Percentiles rank a stretch among this genome's conserved stretches.
These are phyloP conservation scores for Phialocephala subalpina DNA, from an alignment of 2,329 filamentous ascomycete species.

Conservation along the genomic window DNA sequence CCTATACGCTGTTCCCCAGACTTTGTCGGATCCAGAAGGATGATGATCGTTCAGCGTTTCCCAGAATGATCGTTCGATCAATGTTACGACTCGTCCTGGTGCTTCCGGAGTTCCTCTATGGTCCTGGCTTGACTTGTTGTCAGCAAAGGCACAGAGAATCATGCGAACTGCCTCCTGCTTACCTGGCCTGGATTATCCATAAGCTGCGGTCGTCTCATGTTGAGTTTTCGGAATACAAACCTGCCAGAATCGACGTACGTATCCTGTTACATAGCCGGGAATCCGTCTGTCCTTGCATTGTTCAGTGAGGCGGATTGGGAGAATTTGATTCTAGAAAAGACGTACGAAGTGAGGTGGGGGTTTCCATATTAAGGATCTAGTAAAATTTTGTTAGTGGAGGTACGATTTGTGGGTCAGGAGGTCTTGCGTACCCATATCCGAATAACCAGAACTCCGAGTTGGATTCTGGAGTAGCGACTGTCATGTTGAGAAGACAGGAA, in stretches of 20 bases:
- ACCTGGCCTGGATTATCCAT: constrained; percentile 44
- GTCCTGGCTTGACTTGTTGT: constrained; percentile 72
- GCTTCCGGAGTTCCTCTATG: constrained; percentile 89
- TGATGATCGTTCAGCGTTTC: constrained; percentile 73
- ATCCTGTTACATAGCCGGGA: constrained; percentile 90
- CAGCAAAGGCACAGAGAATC: constrained; percentile 20
- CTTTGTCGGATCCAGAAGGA: constrained; percentile 68
- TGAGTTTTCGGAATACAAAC: constrained; percentile 58
- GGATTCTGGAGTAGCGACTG: constrained; percentile 19
- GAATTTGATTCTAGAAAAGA: constrained; percentile 42
- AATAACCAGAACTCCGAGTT: constrained; percentile 87
- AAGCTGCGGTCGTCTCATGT: constrained; percentile 20
- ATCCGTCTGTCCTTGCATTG: constrained; percentile 66
- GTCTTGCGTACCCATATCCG: constrained; percentile 82
- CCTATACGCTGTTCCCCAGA: constrained; percentile 95
- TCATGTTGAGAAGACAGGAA: constrained; percentile 17
- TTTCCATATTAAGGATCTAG: constrained; percentile 96
- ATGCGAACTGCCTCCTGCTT: constrained; percentile 30
- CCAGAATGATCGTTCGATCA: constrained; percentile 89
- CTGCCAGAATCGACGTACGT: constrained; percentile 98
- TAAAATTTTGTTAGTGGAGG: constrained; percentile 31
- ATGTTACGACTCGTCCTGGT: constrained; percentile 90
- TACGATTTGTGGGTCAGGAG: neutral
- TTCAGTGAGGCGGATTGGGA: constrained; percentile 6
- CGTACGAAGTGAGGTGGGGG: constrained; percentile 92